Conservation (phyloP, 805 yeast genomes). For the Yarrowia osloensis region DNA sequence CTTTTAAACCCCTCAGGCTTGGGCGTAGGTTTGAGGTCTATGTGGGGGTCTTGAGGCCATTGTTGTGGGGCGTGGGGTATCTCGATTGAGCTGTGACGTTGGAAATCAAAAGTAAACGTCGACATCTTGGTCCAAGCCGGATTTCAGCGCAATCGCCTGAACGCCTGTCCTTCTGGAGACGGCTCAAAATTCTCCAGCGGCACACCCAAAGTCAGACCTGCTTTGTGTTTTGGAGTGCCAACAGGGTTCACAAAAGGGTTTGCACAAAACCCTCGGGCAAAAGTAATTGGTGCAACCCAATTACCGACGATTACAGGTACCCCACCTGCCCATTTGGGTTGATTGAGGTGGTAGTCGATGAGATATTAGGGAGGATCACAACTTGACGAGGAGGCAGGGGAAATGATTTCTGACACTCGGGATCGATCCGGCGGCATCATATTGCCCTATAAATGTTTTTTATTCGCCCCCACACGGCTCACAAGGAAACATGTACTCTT, state of each 20-base stretch:
- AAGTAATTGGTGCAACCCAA: conserved; percentile 17
- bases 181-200: neutral
- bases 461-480: neutral
- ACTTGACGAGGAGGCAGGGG: too few relatives aligned
- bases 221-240: neutral
- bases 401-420: too few relatives aligned
- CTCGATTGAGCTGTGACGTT: neutral
- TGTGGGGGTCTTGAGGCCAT: neutral
- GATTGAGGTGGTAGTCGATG: neutral
- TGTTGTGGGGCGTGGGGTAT: neutral
- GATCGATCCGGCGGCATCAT: too few relatives aligned
- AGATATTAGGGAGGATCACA: too few relatives aligned
- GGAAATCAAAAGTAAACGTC: neutral
- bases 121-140: neutral
- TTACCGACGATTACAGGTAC: neutral
- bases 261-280: neutral
- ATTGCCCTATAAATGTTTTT: too few relatives aligned
- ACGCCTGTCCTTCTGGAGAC: neutral
- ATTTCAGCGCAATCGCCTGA: neutral
- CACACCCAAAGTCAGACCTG: neutral
- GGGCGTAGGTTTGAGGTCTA: neutral
- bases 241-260: neutral
- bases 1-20: conserved; percentile 6
- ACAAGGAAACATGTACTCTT: too few relatives aligned
- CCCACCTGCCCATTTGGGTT: conserved; percentile 18